Evolutionary conservation across 768 basidiomycete species (phyloP).

Genomic region (Lactarius sp.): DNA sequence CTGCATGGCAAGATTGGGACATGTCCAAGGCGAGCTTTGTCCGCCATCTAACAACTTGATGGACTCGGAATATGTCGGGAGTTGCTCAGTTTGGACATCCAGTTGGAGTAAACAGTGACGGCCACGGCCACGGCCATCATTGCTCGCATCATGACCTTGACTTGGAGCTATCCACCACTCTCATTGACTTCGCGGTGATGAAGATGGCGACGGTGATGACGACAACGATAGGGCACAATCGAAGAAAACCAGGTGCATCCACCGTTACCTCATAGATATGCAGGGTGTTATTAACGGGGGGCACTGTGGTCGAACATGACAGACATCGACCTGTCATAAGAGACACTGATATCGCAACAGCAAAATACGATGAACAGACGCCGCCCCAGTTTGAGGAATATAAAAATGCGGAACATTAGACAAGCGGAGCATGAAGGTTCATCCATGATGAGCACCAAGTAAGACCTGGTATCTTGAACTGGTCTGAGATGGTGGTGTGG

Average conservation of each 20-base stretch:
- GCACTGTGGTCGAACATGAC: not conserved
- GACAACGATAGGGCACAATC: not conserved
- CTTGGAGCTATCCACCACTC: too few species aligned
- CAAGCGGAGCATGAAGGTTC: slow-evolving; percentile 35
- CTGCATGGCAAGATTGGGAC: too few species aligned
- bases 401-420: not conserved
- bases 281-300: not conserved
- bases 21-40: too few species aligned
- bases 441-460: slow-evolving; percentile 85
- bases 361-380: not conserved
- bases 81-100: too few species aligned
- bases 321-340: not conserved
- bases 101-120: too few species aligned
- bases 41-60: too few species aligned
- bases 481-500: slow-evolving; percentile 72
- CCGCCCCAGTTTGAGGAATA: not conserved
- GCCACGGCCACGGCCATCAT: too few species aligned
- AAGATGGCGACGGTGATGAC: too few species aligned
- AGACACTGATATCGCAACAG: not conserved
- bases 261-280: slow-evolving; percentile 4
- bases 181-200: too few species aligned
- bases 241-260: not conserved
- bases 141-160: too few species aligned
- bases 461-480: slow-evolving; percentile 94
- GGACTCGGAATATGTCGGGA: too few species aligned